Percentiles rank a stretch among this genome's conserved stretches.
phyloP scores from a whole-genome alignment of 2,329 filamentous ascomycete species.

The Chaetomium globosum region DNA sequence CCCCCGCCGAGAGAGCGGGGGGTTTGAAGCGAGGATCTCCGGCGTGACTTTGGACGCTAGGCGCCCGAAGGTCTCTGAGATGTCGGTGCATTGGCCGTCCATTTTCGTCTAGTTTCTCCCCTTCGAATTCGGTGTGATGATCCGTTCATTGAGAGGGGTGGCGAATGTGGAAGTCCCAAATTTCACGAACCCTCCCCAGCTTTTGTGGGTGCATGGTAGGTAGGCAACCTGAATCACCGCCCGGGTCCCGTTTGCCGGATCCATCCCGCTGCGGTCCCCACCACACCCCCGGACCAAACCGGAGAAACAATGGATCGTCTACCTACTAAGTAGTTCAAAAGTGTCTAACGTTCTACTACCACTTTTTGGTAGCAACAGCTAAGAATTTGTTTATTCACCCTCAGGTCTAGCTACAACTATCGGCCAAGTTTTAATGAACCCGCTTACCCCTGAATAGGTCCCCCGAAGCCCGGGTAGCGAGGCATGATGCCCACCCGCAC shows the following conservation, averaged over 20 bases:
- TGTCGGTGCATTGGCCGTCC: background rate
- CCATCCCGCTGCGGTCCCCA: background rate
- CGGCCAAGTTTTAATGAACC: background rate
- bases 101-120: background rate
- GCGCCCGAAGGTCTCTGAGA: conserved; percentile 10
- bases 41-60: conserved; percentile 15
- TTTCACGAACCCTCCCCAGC: background rate
- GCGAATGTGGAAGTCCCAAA: background rate
- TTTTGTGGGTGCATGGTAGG: background rate
- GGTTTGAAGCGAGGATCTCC: conserved; percentile 29
- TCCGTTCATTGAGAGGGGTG: background rate
- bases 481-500: too few relatives aligned
- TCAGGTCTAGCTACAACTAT: too few relatives aligned
- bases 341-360: background rate
- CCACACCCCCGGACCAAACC: background rate
- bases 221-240: background rate
- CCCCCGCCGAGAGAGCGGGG: conserved; percentile 39
- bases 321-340: too few relatives aligned
- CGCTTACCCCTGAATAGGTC: background rate
- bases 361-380: background rate
- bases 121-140: background rate
- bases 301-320: too few relatives aligned
- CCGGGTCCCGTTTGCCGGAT: background rate
- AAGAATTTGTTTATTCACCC: background rate
- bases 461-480: too few relatives aligned